Base-by-base conservation (phyloP, 768 basidiomycete genomes). In the Collybia mongolica region DNA sequence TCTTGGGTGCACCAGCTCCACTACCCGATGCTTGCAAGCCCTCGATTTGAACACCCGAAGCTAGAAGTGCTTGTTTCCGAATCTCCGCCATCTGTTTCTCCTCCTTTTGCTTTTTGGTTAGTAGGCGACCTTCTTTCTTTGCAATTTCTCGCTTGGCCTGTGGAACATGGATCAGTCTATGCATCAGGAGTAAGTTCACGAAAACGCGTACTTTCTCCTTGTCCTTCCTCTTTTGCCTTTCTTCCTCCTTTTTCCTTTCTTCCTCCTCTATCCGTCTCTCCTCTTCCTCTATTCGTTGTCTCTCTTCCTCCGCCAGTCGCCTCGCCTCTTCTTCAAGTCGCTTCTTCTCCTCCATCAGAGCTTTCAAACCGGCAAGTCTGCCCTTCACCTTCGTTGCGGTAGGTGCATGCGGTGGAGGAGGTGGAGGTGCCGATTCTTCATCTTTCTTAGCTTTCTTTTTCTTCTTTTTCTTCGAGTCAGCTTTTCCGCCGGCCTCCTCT, bases 61-160 rank as follows among this genome's bases (percentile, higher is more conserved):
- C 88, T 44, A 98, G 76, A 46, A 98, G 80, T 2, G 96, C 95
- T 64, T 96, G 83, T 64, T 85, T 90, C 49, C 94, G 86, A 24
- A 92, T 82, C 66, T 98, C 95, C 2, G 93, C 94, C 56, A 85
- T 88, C 18, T 89, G 90, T 58, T 80, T 86, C 65, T 98, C 95
- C 62, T 92, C 89, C 68, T 93, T 96, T 67, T 98, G 95, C 70
- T 95, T 97, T 68, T 96, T 94, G n/a, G 96, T 98, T 44, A 98
- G 77, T 20, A 96, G 72, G 40, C 89, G 83, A 19, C 97, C 97
- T 71, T 98, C 95, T 66, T 94, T 96, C 79, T 90, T 93, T 12
- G 90, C 86, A 45, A 88, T 65, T 59, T 97, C 95, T 45, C 84
- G 84, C 69, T 96, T 97, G 39, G 82, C 87, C 93, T 95, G 61